Base-by-base conservation (phyloP, 345 rosid genomes). In the Excoecaria cochinchinensis region DNA sequence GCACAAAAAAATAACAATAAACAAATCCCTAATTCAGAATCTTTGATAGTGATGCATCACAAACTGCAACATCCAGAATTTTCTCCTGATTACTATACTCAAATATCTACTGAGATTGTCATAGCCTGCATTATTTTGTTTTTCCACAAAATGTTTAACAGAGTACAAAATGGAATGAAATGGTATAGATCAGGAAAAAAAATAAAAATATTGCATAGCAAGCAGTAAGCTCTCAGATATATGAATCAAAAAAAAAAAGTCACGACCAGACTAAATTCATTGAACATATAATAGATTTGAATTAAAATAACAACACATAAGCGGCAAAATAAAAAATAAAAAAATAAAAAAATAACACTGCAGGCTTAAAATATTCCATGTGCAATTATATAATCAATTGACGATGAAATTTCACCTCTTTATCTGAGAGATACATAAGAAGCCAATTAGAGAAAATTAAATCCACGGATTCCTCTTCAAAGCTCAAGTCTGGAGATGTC, bases 401-500 rank as follows among this genome's bases (percentile, higher is more conserved):
- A 42, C 52, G 21, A 61, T 17, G 38, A 50, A 24, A 10, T 25
- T 13, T 66, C 81, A 95, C 98, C 94, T 95, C 98, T 67, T 86
- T 70, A 71, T 95, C 98, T 47, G 97, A 90, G 69, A 95, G 99
- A 87, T 93, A 93, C 99, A 93, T 95, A 6, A 93, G 93, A 57
- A 93, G 90, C 98, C 97, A 93, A 82, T 95, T 93, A 1, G 99
- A 95, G 80, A 95, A 93, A 38, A 93, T 85, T 76, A 95, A 77
- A 84, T 91, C 97, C 78, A 93, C 72, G 14, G 97, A 91, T 65
- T 73, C 93, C 51, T 89, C 86, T 8, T 95, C 47, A 72, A 95
- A 74, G 4, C 80, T 76, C 86, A 95, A 74, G 51, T 85, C 87
- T 8, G 87, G 91, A 40, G 97, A 93, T 56, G 98, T 93, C 67